Percentiles rank a stretch among this genome's conserved stretches.
Evolutionary conservation across 352 stramenopile species (phyloP).

Genomic region (Phytophthora sansomeana): DNA sequence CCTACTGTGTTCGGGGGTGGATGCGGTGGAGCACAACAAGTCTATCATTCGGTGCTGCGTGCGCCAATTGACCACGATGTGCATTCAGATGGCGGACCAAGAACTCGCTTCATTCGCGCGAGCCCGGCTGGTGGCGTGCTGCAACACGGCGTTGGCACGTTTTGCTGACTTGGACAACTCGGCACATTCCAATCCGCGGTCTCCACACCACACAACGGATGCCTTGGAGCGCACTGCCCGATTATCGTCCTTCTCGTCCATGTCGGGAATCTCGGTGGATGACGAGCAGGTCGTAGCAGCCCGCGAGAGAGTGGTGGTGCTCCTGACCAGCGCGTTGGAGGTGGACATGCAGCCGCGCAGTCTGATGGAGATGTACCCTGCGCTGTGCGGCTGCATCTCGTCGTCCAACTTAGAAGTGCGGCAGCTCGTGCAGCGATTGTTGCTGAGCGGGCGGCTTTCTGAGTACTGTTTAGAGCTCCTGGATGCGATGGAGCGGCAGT

Average conservation of each 20-base stretch:
- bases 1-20: conserved; percentile 68
- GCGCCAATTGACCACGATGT: conserved; percentile 77
- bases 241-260: conserved; percentile 7
- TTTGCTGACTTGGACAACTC: conserved; percentile 57
- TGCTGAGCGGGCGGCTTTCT: conserved; percentile 60
- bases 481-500: conserved; percentile 37
- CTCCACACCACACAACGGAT: conserved; percentile 11
- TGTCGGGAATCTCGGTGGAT: conserved; percentile 1
- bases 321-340: conserved; percentile 67
- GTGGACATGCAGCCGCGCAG: conserved; percentile 60
- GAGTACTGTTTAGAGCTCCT: conserved; percentile 67
- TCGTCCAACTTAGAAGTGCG: conserved; percentile 73
- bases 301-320: conserved; percentile 70
- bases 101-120: conserved; percentile 56
- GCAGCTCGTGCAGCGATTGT: conserved; percentile 66
- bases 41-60: conserved; percentile 76
- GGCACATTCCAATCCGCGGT: conserved; percentile 2
- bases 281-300: conserved; percentile 40
- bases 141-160: conserved; percentile 52
- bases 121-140: conserved; percentile 67
- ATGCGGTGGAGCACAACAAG: conserved; percentile 65
- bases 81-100: conserved; percentile 65
- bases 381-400: conserved; percentile 82
- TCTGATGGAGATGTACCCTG: conserved; percentile 78
- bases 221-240: conserved; percentile 3